Evolutionary conservation across 108 stramenopile genomes (phyloP).

Genomic region (Parmales sp.): DNA sequence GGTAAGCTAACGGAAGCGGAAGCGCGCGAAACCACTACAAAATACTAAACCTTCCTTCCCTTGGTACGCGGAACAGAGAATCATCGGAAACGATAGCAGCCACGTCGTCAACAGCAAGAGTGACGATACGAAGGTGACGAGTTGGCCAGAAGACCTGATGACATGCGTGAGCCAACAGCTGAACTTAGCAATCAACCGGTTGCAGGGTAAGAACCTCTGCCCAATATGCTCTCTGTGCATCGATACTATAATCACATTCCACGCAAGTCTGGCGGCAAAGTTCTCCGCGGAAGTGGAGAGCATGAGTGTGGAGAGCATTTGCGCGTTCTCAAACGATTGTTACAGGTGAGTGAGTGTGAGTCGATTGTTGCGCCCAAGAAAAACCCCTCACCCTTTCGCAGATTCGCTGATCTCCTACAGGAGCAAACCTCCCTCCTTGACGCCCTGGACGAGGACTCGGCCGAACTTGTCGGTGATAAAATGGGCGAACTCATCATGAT

Average conservation of each 20-base stretch:
- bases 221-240: conserved; percentile 1
- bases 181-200: neutral
- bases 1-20: too few relatives aligned
- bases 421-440: neutral
- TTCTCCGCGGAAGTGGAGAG: neutral
- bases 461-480: neutral
- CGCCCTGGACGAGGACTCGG: neutral
- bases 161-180: neutral
- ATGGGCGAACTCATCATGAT: neutral
- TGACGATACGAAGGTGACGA: neutral
- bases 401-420: neutral
- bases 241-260: neutral
- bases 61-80: neutral
- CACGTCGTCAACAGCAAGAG: neutral
- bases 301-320: conserved; percentile 8
- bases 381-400: too few relatives aligned
- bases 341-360: too few relatives aligned
- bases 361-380: too few relatives aligned
- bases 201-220: neutral
- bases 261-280: neutral
- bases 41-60: neutral
- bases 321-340: conserved; percentile 5
- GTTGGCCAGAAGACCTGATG: conserved; percentile 4
- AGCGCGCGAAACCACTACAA: neutral
- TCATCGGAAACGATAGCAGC: neutral